phyloP scores from a whole-genome alignment of 2,329 filamentous ascomycete species.

The Botrytis tulipae region DNA sequence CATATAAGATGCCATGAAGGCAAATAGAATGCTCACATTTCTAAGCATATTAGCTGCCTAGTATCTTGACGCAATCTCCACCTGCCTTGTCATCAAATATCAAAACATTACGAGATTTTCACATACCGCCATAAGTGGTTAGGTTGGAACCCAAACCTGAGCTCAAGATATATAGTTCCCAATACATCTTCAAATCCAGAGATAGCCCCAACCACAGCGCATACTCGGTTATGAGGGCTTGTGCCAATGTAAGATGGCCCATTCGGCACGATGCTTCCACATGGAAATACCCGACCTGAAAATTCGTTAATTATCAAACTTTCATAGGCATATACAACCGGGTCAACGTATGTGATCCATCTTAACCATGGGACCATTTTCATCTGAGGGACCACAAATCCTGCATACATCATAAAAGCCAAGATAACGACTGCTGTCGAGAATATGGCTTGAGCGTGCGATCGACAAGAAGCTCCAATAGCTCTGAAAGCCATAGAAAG shows the following conservation, averaged over 20 bases:
- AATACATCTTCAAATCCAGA: constrained; percentile 51
- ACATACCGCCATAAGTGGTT: constrained; percentile 58
- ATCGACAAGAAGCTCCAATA: constrained; percentile 72
- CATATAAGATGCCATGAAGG: constrained; percentile 62
- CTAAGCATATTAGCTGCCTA: constrained; percentile 18
- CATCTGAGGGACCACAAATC: constrained; percentile 44
- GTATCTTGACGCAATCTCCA: background rate
- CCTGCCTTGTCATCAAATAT: too few relatives aligned
- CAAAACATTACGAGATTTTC: background rate
- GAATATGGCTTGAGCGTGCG: constrained; percentile 62
- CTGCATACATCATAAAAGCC: constrained; percentile 38
- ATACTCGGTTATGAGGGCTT: constrained; percentile 43
- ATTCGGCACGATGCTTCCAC: constrained; percentile 30
- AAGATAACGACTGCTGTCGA: constrained; percentile 53
- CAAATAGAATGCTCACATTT: constrained; percentile 68
- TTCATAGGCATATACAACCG: constrained; percentile 76
- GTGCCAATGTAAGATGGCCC: constrained; percentile 24
- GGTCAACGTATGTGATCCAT: constrained; percentile 69
- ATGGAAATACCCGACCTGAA: constrained; percentile 29
- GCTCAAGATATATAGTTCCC: constrained; percentile 50
- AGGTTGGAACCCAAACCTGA: constrained; percentile 56
- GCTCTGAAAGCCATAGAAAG: constrained; percentile 86
- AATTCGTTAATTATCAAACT: constrained; percentile 84
- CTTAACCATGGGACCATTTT: constrained; percentile 76
- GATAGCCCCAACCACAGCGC: constrained; percentile 57